A percentile compares a stretch with the other conserved stretches of the same genome.
These are phyloP conservation scores for Aspergillus glaucus DNA, from an alignment of 2,329 filamentous ascomycete species.

Conservation along the genomic window DNA sequence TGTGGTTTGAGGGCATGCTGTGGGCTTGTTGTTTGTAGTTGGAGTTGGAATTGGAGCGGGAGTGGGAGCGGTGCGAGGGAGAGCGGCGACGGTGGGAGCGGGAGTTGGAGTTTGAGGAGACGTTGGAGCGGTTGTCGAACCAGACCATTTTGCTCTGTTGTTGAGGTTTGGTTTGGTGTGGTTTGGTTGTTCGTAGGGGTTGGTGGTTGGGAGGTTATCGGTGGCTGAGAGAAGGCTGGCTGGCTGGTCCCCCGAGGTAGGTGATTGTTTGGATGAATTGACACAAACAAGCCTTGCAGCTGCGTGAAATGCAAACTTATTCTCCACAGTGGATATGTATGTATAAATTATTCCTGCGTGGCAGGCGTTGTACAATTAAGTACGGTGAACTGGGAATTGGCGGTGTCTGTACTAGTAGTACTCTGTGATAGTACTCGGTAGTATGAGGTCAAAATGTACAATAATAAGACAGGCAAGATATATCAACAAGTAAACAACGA, in stretches of 20 bases:
- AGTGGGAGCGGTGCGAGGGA: slow-evolving; percentile 28
- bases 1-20: slow-evolving; percentile 40
- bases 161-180: not conserved
- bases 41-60: slow-evolving; percentile 25
- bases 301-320: not conserved
- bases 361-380: not conserved
- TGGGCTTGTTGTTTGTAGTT: slow-evolving; percentile 9
- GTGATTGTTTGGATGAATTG: not conserved
- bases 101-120: slow-evolving; percentile 23
- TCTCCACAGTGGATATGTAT: not conserved
- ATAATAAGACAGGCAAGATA: not conserved
- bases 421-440: not conserved
- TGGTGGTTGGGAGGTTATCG: not conserved
- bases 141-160: slow-evolving; percentile 35
- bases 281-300: not conserved
- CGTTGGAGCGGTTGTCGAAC: slow-evolving; percentile 38
- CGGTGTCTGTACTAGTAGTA: too few relatives aligned
- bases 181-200: not conserved
- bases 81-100: slow-evolving; percentile 26
- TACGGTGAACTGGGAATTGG: not conserved
- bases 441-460: not conserved
- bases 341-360: not conserved
- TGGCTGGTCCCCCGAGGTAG: not conserved
- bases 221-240: not conserved
- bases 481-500: not conserved